These are phyloP conservation scores for Davidsoniella virescens DNA, from an alignment of 2,329 filamentous ascomycete genomes.

Conservation along the genomic window DNA sequence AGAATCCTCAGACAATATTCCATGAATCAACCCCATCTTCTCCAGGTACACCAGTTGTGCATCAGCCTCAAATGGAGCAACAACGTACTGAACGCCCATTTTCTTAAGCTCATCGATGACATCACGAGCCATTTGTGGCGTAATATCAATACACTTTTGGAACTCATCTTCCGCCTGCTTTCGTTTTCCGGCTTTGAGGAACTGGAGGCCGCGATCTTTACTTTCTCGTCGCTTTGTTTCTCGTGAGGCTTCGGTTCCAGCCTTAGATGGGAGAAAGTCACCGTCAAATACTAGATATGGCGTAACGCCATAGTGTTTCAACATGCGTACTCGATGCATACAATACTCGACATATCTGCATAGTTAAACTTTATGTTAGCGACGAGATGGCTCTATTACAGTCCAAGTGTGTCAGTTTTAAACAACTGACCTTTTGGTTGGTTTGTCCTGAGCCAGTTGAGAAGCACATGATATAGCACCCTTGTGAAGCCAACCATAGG, in stretches of 20 bases:
- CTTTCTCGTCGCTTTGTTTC: constrained; percentile 61
- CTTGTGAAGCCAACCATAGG: constrained; percentile 95
- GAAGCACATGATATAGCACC: constrained; percentile 81
- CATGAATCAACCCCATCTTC: constrained; percentile 63
- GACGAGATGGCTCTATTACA: not conserved
- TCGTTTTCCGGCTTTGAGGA: constrained; percentile 66
- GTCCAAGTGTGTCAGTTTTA: not conserved
- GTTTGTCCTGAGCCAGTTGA: constrained; percentile 76
- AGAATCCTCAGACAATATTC: constrained; percentile 90
- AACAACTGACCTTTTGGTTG: constrained; percentile 58
- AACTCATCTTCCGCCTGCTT: constrained; percentile 71
- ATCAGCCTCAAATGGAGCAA: constrained; percentile 94
- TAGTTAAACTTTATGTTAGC: constrained; percentile 2
- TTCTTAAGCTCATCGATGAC: constrained; percentile 85
- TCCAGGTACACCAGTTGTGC: constrained; percentile 94
- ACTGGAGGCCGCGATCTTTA: constrained; percentile 57
- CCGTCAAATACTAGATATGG: constrained; percentile 95
- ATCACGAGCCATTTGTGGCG: constrained; percentile 83
- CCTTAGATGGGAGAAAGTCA: constrained; percentile 87
- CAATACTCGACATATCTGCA: constrained; percentile 74
- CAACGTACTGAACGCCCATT: constrained; percentile 65
- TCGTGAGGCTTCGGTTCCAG: constrained; percentile 65
- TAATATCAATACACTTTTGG: constrained; percentile 91
- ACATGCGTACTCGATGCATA: constrained; percentile 83
- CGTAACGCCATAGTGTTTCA: constrained; percentile 81